Percentiles rank a stretch among this genome's conserved stretches.
Conservation (phyloP, 2,329 filamentous ascomycete genomes). For the Pezicula rhizophila region DNA sequence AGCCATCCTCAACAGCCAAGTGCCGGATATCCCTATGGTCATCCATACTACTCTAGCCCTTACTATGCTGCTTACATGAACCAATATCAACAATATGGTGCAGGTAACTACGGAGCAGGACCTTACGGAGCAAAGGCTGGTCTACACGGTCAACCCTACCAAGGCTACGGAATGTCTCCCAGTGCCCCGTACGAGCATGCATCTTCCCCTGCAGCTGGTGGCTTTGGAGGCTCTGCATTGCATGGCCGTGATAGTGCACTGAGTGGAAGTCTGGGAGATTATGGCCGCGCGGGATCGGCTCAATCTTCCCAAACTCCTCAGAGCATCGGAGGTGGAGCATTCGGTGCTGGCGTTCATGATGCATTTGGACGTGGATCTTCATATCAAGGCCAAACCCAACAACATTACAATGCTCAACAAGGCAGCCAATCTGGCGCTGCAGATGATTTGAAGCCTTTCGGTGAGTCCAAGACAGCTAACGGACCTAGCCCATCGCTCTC, state of each 20-base stretch:
- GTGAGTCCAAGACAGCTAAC: slow-evolving; percentile 27
- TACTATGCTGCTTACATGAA: slow-evolving; percentile 58
- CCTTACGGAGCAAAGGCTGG: slow-evolving; percentile 29
- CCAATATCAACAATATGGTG: slow-evolving; percentile 39
- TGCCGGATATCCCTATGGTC: slow-evolving; percentile 44
- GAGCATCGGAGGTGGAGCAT: slow-evolving; percentile 25
- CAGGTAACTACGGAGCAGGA: slow-evolving; percentile 29
- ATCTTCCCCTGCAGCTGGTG: slow-evolving; percentile 26
- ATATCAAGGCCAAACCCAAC: slow-evolving; percentile 28
- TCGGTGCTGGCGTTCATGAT: slow-evolving; percentile 25
- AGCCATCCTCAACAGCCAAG: slow-evolving; percentile 47
- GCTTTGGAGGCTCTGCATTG: slow-evolving; percentile 25
- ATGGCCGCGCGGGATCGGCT: slow-evolving; percentile 27
- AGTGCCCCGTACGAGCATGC: slow-evolving; percentile 28
- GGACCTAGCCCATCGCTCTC: slow-evolving; percentile 29
- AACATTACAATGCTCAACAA: slow-evolving; percentile 25
- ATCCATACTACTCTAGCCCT: slow-evolving; percentile 56
- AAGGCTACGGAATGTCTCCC: slow-evolving; percentile 28
- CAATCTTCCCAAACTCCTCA: slow-evolving; percentile 27
- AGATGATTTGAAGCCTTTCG: slow-evolving; percentile 31
- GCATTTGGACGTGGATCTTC: slow-evolving; percentile 27
- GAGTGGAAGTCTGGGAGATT: slow-evolving; percentile 27
- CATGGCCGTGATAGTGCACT: slow-evolving; percentile 29
- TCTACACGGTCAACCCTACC: slow-evolving; percentile 27
- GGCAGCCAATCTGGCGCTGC: slow-evolving; percentile 22